Evolutionary conservation across 2,329 filamentous ascomycete species (phyloP).

Genomic region (Nothopassalora personata): DNA sequence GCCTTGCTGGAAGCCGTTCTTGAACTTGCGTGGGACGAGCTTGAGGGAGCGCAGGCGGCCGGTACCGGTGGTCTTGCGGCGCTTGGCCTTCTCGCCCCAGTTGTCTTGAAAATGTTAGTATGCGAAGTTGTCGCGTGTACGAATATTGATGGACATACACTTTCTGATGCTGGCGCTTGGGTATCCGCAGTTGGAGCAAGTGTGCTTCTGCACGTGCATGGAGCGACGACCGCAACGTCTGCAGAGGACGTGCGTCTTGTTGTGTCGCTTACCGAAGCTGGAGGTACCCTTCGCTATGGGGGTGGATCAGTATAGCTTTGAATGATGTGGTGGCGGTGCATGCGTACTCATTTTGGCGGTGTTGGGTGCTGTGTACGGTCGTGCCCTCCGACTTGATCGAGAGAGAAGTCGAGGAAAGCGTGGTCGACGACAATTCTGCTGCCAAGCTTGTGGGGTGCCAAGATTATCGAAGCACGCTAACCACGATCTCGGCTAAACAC

Average conservation of each 20-base stretch:
- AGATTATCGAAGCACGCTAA: background rate
- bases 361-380: conserved; percentile 3
- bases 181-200: conserved; percentile 93
- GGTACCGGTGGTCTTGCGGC: conserved; percentile 98
- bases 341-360: conserved; percentile 30
- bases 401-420: background rate
- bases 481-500: background rate
- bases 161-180: conserved; percentile 95
- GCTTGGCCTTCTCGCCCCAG: conserved; percentile 99
- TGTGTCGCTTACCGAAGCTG: conserved; percentile 78
- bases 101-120: conserved; percentile 62
- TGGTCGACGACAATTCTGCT: too few species aligned
- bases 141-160: conserved; percentile 61
- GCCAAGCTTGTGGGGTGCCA: background rate
- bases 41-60: conserved; percentile 95
- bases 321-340: background rate
- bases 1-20: conserved; percentile 95
- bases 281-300: conserved; percentile 64
- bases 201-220: conserved; percentile 99
- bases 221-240: conserved; percentile 98
- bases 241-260: conserved; percentile 98
- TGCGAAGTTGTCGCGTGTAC: background rate
- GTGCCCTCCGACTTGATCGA: background rate
- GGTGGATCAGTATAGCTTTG: conserved; percentile 37
- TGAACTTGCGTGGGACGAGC: conserved; percentile 85